Evolutionary conservation across 371 early-diverging fungal species (phyloP), one percentile per base, ranked within the genome.

Genomic region (Fennellomyces sp.): DNA sequence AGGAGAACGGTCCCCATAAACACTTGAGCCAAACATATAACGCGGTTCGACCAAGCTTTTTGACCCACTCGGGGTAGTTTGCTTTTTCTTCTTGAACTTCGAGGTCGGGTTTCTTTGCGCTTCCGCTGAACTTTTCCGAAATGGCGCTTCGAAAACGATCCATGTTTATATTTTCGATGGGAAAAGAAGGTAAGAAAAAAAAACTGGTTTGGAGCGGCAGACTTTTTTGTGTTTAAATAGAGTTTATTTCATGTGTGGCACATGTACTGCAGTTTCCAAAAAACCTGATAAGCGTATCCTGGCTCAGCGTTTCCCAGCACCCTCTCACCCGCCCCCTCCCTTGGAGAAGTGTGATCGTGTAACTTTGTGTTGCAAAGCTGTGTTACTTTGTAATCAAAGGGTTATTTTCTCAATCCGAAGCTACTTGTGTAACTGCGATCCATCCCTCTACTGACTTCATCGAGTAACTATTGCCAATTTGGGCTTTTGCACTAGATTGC

Each of bases 71-170:
- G 13, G 60, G 52, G 25, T 60, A 60, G 29, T 19, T 30, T 1
- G 26, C 53, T 33, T 52, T 53, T 19, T 52, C 53, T 35, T 60
- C 60, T 12, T 48, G 48, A 4, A 57, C 58, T 13, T 47, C 47
- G 5, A 57, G 48, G 26, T 57, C 27, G 15, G 35, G 31, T 54
- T 35, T 26, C 5, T 38, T 54, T n/a, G 55, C 7, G 12, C 21
- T 0, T 17, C 10, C 23, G 5, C 12, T 39, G 27, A 26, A 23
- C 10, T 23, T 17, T 3, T 17, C 23, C 0, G 17, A 2, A 23
- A 45, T 6, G 11, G 45, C 45, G 21, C 5, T 27, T 23, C n/a
- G 17, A 23, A 45, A 45, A 23, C 21, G 19, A 1, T 45, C 45
- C 45, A 45, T 45, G 21, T 5, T 17, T 45, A 8, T 45, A 38